phyloP scores from a whole-genome alignment of 2,329 filamentous ascomycete genomes.

The Aureobasidium subglaciale region DNA sequence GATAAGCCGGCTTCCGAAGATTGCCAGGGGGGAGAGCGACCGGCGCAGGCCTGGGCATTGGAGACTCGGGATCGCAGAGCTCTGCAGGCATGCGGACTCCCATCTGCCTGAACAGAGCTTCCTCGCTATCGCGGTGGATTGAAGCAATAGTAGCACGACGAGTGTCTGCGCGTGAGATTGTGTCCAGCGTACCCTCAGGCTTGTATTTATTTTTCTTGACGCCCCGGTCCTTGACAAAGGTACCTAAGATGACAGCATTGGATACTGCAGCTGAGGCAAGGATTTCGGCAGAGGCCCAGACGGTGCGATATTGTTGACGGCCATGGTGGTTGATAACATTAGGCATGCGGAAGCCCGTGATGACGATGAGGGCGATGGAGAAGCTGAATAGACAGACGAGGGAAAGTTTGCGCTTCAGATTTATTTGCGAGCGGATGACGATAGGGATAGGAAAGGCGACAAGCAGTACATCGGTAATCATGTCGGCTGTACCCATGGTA shows the following conservation, averaged over 20 bases:
- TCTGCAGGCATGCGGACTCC: conserved; percentile 60
- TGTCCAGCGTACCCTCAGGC: conserved; percentile 45
- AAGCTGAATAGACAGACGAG: conserved; percentile 76
- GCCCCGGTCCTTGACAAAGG: conserved; percentile 84
- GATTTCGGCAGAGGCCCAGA: conserved; percentile 84
- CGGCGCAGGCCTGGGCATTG: conserved; percentile 32
- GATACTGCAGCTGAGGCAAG: conserved; percentile 80
- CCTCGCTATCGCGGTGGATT: conserved; percentile 75
- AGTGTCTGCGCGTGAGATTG: conserved; percentile 49
- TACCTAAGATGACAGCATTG: conserved; percentile 83
- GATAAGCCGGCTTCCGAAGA: neutral
- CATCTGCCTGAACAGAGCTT: conserved; percentile 75
- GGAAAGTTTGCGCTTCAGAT: conserved; percentile 67
- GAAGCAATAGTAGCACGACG: conserved; percentile 53
- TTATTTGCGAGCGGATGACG: conserved; percentile 72
- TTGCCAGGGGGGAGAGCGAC: conserved; percentile 31
- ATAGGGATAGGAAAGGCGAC: conserved; percentile 86
- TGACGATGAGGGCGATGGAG: conserved; percentile 69
- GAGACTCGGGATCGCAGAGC: conserved; percentile 31
- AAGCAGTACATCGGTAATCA: conserved; percentile 80
- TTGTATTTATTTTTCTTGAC: conserved; percentile 84
- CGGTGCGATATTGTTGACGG: conserved; percentile 76
- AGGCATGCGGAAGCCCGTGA: conserved; percentile 76
- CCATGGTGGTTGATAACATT: conserved; percentile 65
- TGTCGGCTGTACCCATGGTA: conserved; percentile 82